Evolutionary conservation across 2,329 filamentous ascomycete genomes (phyloP), one percentile per base, ranked within the genome.

Genomic region (Periconia sp.): DNA sequence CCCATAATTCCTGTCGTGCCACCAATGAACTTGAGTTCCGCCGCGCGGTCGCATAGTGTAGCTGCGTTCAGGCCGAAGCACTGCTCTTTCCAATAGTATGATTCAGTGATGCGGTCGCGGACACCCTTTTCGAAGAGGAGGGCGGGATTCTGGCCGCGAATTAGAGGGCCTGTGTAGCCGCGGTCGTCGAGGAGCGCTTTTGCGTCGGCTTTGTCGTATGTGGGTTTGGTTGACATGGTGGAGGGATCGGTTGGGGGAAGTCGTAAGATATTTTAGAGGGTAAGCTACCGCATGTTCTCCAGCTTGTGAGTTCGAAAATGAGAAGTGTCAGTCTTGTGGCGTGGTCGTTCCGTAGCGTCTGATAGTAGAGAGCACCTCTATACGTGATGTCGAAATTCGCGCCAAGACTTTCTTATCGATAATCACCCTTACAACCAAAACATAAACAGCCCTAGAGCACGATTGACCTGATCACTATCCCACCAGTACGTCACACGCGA

Each of bases 71-170:
- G 80, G 29, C 88, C 94, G 73, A 97, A 99, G 70, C 94, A 96
- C 75, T 96, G 92, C 73, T 97, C 94, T 72, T 96, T 96, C 88
- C 91, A 99, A 77, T 96, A 99, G 74, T 96, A 95, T 39, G 85
- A 89, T 65, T 96, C 91, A 57, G 92, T 85, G 71, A 99, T 96
- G 66, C 94, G 91, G 73, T 99, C 94, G 65, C 89, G 88, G 54
- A 96, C 90, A 28, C 91, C 88, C 70, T 95, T 96, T 72, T 97
- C 92, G 80, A 97, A 88, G 47, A 97, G 88, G 4, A 88, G 92
- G n/a, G 91, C 89, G 1, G 92, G 92, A 74, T 96, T 96, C 63
- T 95, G 87, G 48, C 91, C 91, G 68, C 92, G 91, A 51, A 94
- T 86, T 16, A 95, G 82, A 24, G 84, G 73, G 32, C 86, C 88